Percentiles rank a stretch among this genome's conserved stretches.
Evolutionary conservation across 495 filamentous ascomycete genomes (phyloP).

Genomic region (Entonaema liquescens): DNA sequence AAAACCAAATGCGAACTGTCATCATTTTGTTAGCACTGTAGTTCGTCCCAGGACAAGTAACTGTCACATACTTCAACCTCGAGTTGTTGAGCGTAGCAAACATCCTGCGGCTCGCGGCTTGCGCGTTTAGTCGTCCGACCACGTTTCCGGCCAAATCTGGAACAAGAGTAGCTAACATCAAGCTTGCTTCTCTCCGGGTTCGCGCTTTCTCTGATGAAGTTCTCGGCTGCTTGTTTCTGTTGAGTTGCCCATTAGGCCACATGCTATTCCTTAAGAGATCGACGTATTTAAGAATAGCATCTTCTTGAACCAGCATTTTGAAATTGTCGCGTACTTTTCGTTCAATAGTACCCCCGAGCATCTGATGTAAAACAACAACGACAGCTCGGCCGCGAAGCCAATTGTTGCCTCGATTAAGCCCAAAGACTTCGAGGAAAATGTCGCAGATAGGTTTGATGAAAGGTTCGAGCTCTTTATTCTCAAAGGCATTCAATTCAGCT

Average conservation of each 20-base stretch:
- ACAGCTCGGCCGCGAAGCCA: conserved; percentile 94
- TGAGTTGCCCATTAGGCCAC: conserved; percentile 77
- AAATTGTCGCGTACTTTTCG: conserved; percentile 88
- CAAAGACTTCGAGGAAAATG: conserved; percentile 95
- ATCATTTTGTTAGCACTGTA: conserved; percentile 25
- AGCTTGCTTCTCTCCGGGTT: conserved; percentile 75
- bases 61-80: conserved; percentile 67
- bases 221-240: conserved; percentile 62
- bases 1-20: conserved; percentile 78
- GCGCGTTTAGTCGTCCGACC: conserved; percentile 83
- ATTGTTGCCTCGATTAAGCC: conserved; percentile 92
- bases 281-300: conserved; percentile 79
- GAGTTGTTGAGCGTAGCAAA: conserved; percentile 85
- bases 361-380: conserved; percentile 85
- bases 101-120: conserved; percentile 79
- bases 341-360: conserved; percentile 93
- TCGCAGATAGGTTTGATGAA: conserved; percentile 99
- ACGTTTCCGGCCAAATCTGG: conserved; percentile 86
- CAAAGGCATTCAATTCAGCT: conserved; percentile 92
- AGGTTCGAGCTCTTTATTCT: conserved; percentile 86
- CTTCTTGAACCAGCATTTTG: conserved; percentile 73
- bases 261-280: conserved; percentile 72
- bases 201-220: conserved; percentile 72
- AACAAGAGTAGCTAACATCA: conserved; percentile 81
- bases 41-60: not conserved